Base-by-base conservation (phyloP, 2,329 filamentous ascomycete genomes). In the Colletotrichum spaethianum region DNA sequence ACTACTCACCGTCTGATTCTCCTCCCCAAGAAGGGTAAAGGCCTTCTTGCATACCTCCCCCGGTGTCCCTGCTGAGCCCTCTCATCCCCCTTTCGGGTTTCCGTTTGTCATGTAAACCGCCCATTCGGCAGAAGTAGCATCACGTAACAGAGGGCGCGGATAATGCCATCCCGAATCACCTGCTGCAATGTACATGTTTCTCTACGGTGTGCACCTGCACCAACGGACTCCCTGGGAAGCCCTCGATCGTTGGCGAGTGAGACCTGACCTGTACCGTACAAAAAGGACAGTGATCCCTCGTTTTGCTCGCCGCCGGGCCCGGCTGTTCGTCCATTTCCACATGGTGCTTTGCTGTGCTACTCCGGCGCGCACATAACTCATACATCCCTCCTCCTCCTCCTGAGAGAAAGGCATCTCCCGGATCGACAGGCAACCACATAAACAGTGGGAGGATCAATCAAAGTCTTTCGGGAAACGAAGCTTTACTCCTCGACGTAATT, bases 21-120 rank as follows among this genome's bases (percentile, higher is more conserved):
- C 42, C 28, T 33, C 14, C 14, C n/a, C 44, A 20, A 40, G 4
- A 23, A 26, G 23, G 33, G 44, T 40, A n/a, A 56, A 38, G 40
- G 12, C 33, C 53, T 38, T 12, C n/a, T 42, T 12, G 23, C 55
- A n/a, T 38, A 7, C 23, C 31, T 28, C 46, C 48, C 52, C 53
- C 16, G 23, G 53, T 40, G 53, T 20, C 62, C 62, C 46, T 55
- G 46, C 28, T 28, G 67, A 60, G 36, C 1, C 18, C 31, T 56
- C 33, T n/a, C 52, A n/a, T 23, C 70, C 56, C 56, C 52, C 42
- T 61, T 66, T 67, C 18, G 61, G 36, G 60, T 67, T 73, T 73
- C 56, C 42, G 61, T 73, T 73, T 71, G 70, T 73, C 67, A 73
- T 71, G n/a, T 67, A 73, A 73, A 73, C 67, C 50, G 61, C 67